Evolutionary conservation across 2,329 filamentous ascomycete genomes (phyloP).

Genomic region (Dendryphion nanum): DNA sequence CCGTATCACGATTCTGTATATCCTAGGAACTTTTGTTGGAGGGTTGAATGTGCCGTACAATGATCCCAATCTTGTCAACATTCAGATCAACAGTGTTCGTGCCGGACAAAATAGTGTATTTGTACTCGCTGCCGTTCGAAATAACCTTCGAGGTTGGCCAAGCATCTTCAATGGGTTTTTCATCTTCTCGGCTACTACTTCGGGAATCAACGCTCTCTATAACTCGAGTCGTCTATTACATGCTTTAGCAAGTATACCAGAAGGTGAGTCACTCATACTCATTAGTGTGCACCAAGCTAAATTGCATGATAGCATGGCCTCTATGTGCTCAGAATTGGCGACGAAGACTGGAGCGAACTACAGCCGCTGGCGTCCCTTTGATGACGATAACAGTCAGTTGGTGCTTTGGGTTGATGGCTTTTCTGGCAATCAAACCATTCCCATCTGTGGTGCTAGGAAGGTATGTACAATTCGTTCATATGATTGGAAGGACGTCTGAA

Average conservation of each 20-base stretch:
- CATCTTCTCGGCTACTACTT: constrained; percentile 45
- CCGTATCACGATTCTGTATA: constrained; percentile 45
- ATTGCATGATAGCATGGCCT: no score
- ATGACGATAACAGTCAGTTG: constrained; percentile 39
- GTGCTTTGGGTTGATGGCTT: constrained; percentile 39
- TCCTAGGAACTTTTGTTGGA: constrained; percentile 42
- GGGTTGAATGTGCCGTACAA: constrained; percentile 44
- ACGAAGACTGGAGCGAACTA: constrained; percentile 36
- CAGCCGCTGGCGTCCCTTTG: constrained; percentile 37
- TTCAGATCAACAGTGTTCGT: constrained; percentile 22
- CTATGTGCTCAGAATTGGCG: constrained; percentile 33
- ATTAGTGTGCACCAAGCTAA: no score
- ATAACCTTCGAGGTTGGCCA: constrained; percentile 38
- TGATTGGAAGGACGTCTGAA: background rate
- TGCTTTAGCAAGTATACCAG: constrained; percentile 42
- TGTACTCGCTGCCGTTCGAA: constrained; percentile 43
- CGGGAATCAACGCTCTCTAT: constrained; percentile 45
- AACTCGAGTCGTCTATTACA: constrained; percentile 44
- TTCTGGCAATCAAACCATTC: constrained; percentile 33
- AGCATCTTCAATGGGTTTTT: constrained; percentile 48
- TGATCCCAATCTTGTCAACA: constrained; percentile 32
- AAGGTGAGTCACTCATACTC: no score
- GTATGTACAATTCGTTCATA: no score
- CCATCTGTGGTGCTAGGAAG: constrained; percentile 28
- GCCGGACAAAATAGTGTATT: constrained; percentile 39